phyloP scores from a whole-genome alignment of 768 basidiomycete species.

The Tylopilus sp. region DNA sequence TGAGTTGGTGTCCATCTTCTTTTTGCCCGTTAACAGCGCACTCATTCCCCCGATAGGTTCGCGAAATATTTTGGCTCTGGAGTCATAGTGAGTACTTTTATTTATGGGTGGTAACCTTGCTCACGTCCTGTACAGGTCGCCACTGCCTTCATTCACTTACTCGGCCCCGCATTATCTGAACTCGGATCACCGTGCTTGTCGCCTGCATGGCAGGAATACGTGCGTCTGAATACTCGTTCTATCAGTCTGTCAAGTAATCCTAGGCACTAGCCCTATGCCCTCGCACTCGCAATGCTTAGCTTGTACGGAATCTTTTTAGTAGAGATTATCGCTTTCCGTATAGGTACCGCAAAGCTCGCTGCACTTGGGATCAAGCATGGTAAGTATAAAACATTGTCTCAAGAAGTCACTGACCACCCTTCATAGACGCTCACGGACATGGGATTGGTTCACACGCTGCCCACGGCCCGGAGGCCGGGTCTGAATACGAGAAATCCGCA shows the following conservation, averaged over 20 bases:
- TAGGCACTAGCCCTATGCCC: conserved; percentile 66
- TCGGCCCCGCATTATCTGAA: conserved; percentile 70
- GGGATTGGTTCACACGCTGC: conserved; percentile 55
- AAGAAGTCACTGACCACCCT: neutral
- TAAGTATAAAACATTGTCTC: conserved; percentile 23
- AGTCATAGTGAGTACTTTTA: conserved; percentile 58
- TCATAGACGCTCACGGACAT: conserved; percentile 66
- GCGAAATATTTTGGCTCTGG: conserved; percentile 91
- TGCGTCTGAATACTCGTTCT: conserved; percentile 33
- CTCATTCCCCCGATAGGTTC: conserved; percentile 45
- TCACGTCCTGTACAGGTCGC: conserved; percentile 55
- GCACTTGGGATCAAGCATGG: conserved; percentile 64
- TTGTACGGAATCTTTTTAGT: conserved; percentile 82
- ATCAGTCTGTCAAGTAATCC: neutral
- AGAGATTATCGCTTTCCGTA: conserved; percentile 84
- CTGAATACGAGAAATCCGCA: conserved; percentile 3
- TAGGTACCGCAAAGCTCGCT: conserved; percentile 72
- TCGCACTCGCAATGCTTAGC: conserved; percentile 77
- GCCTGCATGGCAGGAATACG: conserved; percentile 70
- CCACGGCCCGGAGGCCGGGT: conserved; percentile 60
- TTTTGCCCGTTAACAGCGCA: neutral
- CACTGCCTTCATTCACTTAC: conserved; percentile 84
- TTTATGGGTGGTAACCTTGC: neutral
- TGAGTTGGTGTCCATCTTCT: conserved; percentile 50
- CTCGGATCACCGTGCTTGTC: conserved; percentile 68